Conservation (phyloP, 2,329 filamentous ascomycete species). For the Sclerotinia subarctica region DNA sequence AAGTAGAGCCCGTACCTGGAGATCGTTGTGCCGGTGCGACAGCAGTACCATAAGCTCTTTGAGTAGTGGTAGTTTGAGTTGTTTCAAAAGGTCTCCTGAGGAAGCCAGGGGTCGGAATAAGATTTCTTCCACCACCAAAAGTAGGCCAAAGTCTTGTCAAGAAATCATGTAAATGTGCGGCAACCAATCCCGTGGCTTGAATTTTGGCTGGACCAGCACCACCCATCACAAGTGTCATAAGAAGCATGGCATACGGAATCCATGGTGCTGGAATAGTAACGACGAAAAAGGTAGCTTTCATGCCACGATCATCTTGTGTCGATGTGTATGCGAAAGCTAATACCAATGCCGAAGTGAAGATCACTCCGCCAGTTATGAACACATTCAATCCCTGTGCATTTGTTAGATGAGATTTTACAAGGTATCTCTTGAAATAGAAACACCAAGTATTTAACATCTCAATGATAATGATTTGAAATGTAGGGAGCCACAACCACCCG, state of each 20-base stretch:
- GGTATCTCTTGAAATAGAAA: slow-evolving; percentile 22
- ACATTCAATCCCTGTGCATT: slow-evolving; percentile 48
- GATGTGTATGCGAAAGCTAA: slow-evolving; percentile 81
- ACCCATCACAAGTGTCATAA: slow-evolving; percentile 66
- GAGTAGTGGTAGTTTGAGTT: slow-evolving; percentile 42
- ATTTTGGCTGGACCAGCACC: slow-evolving; percentile 55
- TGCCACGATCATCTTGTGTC: slow-evolving; percentile 78
- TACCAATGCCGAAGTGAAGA: slow-evolving; percentile 64
- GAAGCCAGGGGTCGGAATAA: slow-evolving; percentile 70
- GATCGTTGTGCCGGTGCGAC: slow-evolving; percentile 43
- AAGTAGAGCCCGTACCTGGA: slow-evolving; percentile 40
- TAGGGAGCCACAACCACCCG: slow-evolving; percentile 42
- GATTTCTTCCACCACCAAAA: slow-evolving; percentile 78
- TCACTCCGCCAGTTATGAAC: slow-evolving; percentile 47
- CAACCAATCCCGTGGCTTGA: slow-evolving; percentile 74
- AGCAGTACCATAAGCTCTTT: slow-evolving; percentile 62
- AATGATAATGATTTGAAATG: slow-evolving; percentile 31
- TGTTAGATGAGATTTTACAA: slow-evolving; percentile 35
- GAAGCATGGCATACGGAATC: slow-evolving; percentile 76
- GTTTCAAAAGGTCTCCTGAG: slow-evolving; percentile 64
- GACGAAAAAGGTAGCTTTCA: slow-evolving; percentile 75
- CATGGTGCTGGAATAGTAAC: slow-evolving; percentile 78
- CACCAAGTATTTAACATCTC: slow-evolving; percentile 23
- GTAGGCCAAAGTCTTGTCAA: slow-evolving; percentile 82
- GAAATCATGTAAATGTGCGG: slow-evolving; percentile 90